Base-by-base conservation (phyloP, 2,329 filamentous ascomycete genomes). In the Tolypocladium tropicale region DNA sequence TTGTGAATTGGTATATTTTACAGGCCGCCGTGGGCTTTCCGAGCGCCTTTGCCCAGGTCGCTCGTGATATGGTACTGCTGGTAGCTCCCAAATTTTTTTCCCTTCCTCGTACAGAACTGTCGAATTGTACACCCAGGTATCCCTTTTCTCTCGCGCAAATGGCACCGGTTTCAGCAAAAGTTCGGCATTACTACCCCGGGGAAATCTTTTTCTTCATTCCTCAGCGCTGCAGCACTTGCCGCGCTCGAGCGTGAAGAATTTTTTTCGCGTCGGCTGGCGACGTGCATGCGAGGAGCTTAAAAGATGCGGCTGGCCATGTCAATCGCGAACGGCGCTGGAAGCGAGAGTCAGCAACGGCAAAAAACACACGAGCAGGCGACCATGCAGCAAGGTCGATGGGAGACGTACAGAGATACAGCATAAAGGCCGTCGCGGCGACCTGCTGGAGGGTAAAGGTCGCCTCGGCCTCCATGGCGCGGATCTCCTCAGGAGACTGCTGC, bases 351-450 rank as follows among this genome's bases (percentile, higher is more conserved):
- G 60, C 34, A 25, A 34, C 6, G 11, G n/a, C n/a, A n/a, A n/a
- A 55, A 18, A 30, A 25, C 33, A 41, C 43, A 30, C 56, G 32
- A 11, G 37, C 6, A n/a, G 23, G 39, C 10, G 25, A 23, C 30
- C 10, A 6, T 3, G 3, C 34, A 37, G 18, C 23, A 21, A 34
- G 12, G n/a, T 21, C 28, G 4, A n/a, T 21, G 18, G 23, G 18
- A 3, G 10, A 69, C 87, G 56, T 83, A 94, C 89, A 90, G 58
- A 94, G 74, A 69, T 93, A 93, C 52, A 94, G 79, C 53, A 88
- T 71, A 41, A 85, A 76, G 60, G 84, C 85, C 18, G 83, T 83
- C 41, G 82, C 79, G 55, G 86, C 68, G 59, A 86, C 86, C 65
- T 78, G 79, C 74, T 88, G 84, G 62, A 93, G 76, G 53, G 85